Evolutionary conservation across 2,329 filamentous ascomycete species (phyloP).

Genomic region (Exophiala lecanii-corni): DNA sequence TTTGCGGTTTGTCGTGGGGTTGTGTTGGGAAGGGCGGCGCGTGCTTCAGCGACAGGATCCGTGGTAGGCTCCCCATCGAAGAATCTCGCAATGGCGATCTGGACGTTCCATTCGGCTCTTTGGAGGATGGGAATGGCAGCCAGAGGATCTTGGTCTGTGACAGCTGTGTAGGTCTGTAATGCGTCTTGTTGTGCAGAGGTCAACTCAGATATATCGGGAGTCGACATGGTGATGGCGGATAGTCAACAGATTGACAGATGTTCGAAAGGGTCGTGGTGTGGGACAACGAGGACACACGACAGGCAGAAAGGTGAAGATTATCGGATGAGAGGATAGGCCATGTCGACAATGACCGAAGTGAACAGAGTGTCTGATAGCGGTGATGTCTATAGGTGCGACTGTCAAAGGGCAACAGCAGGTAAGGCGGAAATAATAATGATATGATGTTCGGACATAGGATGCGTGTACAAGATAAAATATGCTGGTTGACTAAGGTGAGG

Average conservation of each 20-base stretch:
- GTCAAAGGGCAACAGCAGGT: too few species aligned
- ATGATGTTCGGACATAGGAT: too few species aligned
- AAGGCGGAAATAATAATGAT: too few species aligned
- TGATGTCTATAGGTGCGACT: too few species aligned
- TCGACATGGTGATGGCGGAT: conserved; percentile 38
- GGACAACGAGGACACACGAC: too few species aligned
- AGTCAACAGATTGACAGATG: too few species aligned
- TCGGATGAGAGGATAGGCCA: conserved; percentile 5
- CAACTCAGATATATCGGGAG: conserved; percentile 59
- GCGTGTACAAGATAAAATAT: too few species aligned
- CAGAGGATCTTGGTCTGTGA: conserved; percentile 76
- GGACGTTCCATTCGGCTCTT: conserved; percentile 93
- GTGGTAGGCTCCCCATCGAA: conserved; percentile 84
- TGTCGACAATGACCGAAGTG: too few species aligned
- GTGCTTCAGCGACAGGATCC: conserved; percentile 73
- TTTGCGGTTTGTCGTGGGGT: conserved; percentile 66
- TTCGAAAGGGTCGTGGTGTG: too few species aligned
- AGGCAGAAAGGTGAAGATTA: conserved; percentile 6
- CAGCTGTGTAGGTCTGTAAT: conserved; percentile 79
- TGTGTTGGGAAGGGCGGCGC: conserved; percentile 59
- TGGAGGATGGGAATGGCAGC: conserved; percentile 75
- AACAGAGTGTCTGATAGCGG: too few species aligned
- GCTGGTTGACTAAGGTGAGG: too few species aligned
- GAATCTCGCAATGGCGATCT: conserved; percentile 96
- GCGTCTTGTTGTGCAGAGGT: conserved; percentile 74